Evolutionary conservation across 2,329 filamentous ascomycete species (phyloP), one percentile per base, ranked within the genome.

Genomic region (Berkeleyomyces basicola): DNA sequence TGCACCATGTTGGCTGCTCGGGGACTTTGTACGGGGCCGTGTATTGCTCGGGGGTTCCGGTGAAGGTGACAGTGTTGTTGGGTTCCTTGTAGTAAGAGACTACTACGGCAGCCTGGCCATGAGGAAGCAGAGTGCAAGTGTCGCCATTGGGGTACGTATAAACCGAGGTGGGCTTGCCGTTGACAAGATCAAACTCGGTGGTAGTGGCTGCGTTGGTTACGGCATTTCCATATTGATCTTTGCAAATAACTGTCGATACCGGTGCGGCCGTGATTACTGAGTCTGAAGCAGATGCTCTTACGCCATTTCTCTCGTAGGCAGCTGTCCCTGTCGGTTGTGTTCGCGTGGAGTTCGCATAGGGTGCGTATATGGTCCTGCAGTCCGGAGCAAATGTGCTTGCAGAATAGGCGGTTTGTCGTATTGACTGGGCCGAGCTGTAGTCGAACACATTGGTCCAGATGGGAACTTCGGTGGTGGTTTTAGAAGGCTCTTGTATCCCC

Each of bases 41-140:
- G 66, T 81, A 81, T 61, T 78, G 73, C 33, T 67, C 70, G 3
- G 72, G 73, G 61, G 78, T 72, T 14, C 75, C 77, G 7, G 69
- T 72, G 68, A 79, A 77, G 16, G 79, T 81, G 59, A 76, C 71
- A 1, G 79, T 81, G 37, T 44, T 64, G 16, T 64, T 59, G 7
- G 63, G 63, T 31, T 75, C 71, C 3, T 77, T 79, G 70, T 80
- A 74, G 16, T 79, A 72, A 2, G 74, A 75, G 68, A 74, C 78
- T 7, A 74, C 67, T 0, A 72, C 76, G 3, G 73, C 65, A 5
- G 70, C 69, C 53, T 74, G 71, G 16, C 68, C 64, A 2, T 64
- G 63, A 4, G 66, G 60, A 0, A 72, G 63, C n/a, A 68, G 67
- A 10, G 72, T 75, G 66, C 76, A 77, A 4, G 57, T 53, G 31